phyloP scores from a whole-genome alignment of 2,329 filamentous ascomycete genomes.

The Ophiostoma perfectum region DNA sequence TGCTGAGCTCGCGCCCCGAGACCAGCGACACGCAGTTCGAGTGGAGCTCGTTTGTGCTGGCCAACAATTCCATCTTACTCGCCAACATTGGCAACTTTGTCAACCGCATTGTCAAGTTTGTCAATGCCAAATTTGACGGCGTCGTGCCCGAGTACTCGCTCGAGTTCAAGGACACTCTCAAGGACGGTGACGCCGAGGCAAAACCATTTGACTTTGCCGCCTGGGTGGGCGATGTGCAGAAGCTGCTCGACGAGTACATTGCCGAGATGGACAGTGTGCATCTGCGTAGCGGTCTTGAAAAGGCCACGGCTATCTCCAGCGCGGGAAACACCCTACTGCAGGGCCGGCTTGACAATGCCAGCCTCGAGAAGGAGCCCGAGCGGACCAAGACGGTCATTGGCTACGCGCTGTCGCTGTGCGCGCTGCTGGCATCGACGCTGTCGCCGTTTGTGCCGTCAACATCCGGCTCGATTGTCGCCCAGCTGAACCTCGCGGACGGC shows the following conservation, averaged over 20 bases:
- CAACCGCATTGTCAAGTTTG: slow-evolving; percentile 68
- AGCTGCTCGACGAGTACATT: slow-evolving; percentile 60
- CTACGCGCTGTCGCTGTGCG: slow-evolving; percentile 75
- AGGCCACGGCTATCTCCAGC: slow-evolving; percentile 62
- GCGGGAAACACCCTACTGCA: slow-evolving; percentile 47
- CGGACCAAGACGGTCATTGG: slow-evolving; percentile 59
- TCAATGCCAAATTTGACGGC: slow-evolving; percentile 68
- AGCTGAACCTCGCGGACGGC: slow-evolving; percentile 50
- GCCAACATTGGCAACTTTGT: slow-evolving; percentile 71
- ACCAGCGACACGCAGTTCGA: slow-evolving; percentile 65
- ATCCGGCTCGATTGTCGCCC: slow-evolving; percentile 65
- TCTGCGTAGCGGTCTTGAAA: slow-evolving; percentile 60
- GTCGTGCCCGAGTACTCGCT: slow-evolving; percentile 58
- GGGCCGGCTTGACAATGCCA: slow-evolving; percentile 40
- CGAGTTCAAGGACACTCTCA: slow-evolving; percentile 38
- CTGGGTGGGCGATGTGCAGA: slow-evolving; percentile 59
- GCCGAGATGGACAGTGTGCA: slow-evolving; percentile 65
- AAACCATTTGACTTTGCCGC: slow-evolving; percentile 47
- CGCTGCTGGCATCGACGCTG: slow-evolving; percentile 72
- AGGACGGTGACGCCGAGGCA: slow-evolving; percentile 28
- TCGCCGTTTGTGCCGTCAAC: slow-evolving; percentile 84
- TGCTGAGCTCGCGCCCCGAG: slow-evolving; percentile 79
- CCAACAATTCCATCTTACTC: slow-evolving; percentile 84
- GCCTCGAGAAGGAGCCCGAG: slow-evolving; percentile 48
- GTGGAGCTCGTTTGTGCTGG: slow-evolving; percentile 60